Evolutionary conservation across 768 basidiomycete species (phyloP), one percentile per base, ranked within the genome.

Genomic region (Polyporus arcularius): DNA sequence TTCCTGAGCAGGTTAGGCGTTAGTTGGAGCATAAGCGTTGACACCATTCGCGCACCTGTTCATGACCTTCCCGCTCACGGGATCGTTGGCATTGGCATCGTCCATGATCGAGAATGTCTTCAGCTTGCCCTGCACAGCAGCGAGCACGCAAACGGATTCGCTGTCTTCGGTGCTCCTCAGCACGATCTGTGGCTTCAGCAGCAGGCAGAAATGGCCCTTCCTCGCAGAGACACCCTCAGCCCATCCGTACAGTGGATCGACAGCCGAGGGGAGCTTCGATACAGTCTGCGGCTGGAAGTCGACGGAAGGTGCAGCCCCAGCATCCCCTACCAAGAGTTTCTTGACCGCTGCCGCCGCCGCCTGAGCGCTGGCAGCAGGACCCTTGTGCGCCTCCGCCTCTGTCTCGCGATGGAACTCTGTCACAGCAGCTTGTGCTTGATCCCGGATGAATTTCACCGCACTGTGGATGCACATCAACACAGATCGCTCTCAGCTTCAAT

Each of bases 161-260:
- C 78, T 73, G 48, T 72, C 70, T 16, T 78, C 71, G 41, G 88
- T 84, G 61, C 86, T 90, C 18, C 84, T 80, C 30, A 97, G 75
- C 10, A 94, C 85, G 53, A 98, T 84, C 70, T 98, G 96, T 12
- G 96, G 94, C 68, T 95, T 95, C 60, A 96, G 76, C 38, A 98
- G 80, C n/a, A 94, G 79, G 69, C 91, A 90, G 71, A 90, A 89
- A 69, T 94, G 85, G 43, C 86, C 85, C 66, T 89, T 89, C 53
- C 77, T 76, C 32, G 89, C 76, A 31, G 86, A 82, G 49, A 91
- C 85, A 1, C 86, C 88, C 39, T 89, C 85, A 30, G 80, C 80
- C 88, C 89, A 92, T 14, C 90, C 90, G 45, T 82, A 77, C 55
- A 91, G 71, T 11, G 90, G 88, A 55, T 88, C 82, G 11, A 82